A percentile compares a stretch with the other conserved stretches of the same genome.
These are phyloP conservation scores for Colletotrichum tofieldiae DNA, from an alignment of 2,329 filamentous ascomycete species.

Conservation along the genomic window DNA sequence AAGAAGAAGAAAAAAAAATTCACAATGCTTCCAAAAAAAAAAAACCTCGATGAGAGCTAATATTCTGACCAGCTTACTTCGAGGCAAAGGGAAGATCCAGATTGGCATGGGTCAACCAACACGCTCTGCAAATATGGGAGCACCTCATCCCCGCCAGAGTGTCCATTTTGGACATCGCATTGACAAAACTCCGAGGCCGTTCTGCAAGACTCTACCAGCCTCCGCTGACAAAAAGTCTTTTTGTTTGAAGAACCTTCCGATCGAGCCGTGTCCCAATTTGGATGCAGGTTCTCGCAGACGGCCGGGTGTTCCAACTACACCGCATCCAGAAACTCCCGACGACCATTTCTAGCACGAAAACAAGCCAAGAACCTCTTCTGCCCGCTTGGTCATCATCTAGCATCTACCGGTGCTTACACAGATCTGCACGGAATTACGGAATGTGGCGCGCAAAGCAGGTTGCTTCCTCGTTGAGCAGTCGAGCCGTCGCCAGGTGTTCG, in stretches of 20 bases:
- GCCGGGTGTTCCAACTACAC: slow-evolving; percentile 52
- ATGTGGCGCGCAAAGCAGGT: slow-evolving; percentile 45
- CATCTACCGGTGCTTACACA: slow-evolving; percentile 43
- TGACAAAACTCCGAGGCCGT: background rate
- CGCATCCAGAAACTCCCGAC: slow-evolving; percentile 22
- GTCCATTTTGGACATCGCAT: background rate
- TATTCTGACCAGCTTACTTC: background rate
- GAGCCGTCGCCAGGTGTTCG: slow-evolving; percentile 42
- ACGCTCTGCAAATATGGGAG: background rate
- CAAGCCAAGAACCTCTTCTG: slow-evolving; percentile 38
- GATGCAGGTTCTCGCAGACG: slow-evolving; percentile 47
- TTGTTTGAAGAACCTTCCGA: slow-evolving; percentile 43
- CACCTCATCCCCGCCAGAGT: background rate
- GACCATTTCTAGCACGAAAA: background rate
- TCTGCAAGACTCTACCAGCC: background rate
- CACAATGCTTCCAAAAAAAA: background rate
- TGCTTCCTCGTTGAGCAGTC: slow-evolving; percentile 48
- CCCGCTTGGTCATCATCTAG: slow-evolving; percentile 46
- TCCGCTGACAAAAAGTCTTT: background rate
- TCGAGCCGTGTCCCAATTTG: slow-evolving; percentile 50
- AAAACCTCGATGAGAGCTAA: background rate
- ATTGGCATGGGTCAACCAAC: background rate
- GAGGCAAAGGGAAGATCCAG: background rate
- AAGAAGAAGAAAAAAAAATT: too few relatives aligned
- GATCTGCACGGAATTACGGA: slow-evolving; percentile 50